These are phyloP conservation scores for Vitis rupestris DNA, from an alignment of 164 flowering plant species.

Conservation along the genomic window DNA sequence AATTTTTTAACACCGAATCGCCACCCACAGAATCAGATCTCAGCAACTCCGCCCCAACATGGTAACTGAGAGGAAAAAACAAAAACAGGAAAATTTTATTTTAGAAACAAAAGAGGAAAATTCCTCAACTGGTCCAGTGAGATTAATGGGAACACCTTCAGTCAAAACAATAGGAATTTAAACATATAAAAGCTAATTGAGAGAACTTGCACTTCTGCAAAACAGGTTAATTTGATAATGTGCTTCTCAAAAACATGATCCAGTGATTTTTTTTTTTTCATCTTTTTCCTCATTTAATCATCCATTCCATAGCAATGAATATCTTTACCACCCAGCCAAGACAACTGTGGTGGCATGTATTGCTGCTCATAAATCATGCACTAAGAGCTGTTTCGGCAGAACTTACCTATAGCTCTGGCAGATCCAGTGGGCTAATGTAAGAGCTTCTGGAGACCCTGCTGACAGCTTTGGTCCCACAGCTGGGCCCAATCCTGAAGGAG, in stretches of 20 bases:
- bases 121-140: neutral
- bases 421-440: slow-evolving; percentile 88
- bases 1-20: slow-evolving; percentile 59
- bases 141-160: neutral
- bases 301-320: neutral
- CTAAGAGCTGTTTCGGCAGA: neutral
- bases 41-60: slow-evolving; percentile 69
- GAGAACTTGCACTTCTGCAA: neutral
- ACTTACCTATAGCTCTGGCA: slow-evolving; percentile 87
- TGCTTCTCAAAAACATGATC: too few species aligned
- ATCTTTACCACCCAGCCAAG: neutral
- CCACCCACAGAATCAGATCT: slow-evolving; percentile 44
- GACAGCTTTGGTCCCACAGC: slow-evolving; percentile 54
- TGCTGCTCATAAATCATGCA: neutral
- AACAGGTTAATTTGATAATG: neutral
- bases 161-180: neutral
- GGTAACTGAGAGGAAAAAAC: slow-evolving; percentile 44
- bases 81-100: slow-evolving; percentile 1
- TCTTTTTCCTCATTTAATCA: neutral
- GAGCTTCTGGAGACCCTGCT: slow-evolving; percentile 84
- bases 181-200: neutral
- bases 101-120: neutral
- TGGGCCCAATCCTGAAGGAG: slow-evolving; percentile 70
- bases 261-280: too few species aligned
- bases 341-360: neutral